Evolutionary conservation across 768 basidiomycete genomes (phyloP).

Genomic region (Megacollybia marginata): DNA sequence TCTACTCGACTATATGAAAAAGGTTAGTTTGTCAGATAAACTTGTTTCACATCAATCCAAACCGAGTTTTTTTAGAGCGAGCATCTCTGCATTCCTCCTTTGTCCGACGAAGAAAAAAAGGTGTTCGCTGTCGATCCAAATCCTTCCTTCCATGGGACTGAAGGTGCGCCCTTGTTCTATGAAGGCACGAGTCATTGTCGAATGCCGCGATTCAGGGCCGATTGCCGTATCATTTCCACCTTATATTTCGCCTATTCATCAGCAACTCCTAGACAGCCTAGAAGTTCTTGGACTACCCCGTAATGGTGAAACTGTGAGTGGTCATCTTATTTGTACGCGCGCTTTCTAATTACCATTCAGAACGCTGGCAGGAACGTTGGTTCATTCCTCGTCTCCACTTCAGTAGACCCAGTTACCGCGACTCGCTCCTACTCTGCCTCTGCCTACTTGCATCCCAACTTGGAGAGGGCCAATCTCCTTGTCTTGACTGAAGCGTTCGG

Average conservation of each 20-base stretch:
- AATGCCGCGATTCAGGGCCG: background rate
- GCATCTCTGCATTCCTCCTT: background rate
- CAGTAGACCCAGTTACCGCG: conserved; percentile 9
- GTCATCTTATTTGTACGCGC: background rate
- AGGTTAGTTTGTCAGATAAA: conserved; percentile 1
- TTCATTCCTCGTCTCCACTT: conserved; percentile 6
- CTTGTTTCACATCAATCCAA: background rate
- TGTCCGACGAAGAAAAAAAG: background rate
- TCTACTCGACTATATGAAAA: conserved; percentile 12
- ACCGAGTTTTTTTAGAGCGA: background rate
- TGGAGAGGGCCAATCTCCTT: conserved; percentile 19
- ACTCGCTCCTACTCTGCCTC: conserved; percentile 11
- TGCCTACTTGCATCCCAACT: conserved; percentile 8
- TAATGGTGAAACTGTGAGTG: conserved; percentile 1
- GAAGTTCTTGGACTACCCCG: background rate
- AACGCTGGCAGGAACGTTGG: conserved; percentile 6
- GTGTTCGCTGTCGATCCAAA: background rate
- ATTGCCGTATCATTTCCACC: background rate
- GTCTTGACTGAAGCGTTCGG: conserved; percentile 26
- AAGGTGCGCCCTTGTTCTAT: background rate
- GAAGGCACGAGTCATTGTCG: background rate
- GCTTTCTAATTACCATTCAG: conserved; percentile 5
- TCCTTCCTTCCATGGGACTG: background rate
- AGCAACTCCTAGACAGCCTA: background rate
- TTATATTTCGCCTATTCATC: background rate